Evolutionary conservation across 2,329 filamentous ascomycete genomes (phyloP).

Genomic region (Dactylellina cionopaga): DNA sequence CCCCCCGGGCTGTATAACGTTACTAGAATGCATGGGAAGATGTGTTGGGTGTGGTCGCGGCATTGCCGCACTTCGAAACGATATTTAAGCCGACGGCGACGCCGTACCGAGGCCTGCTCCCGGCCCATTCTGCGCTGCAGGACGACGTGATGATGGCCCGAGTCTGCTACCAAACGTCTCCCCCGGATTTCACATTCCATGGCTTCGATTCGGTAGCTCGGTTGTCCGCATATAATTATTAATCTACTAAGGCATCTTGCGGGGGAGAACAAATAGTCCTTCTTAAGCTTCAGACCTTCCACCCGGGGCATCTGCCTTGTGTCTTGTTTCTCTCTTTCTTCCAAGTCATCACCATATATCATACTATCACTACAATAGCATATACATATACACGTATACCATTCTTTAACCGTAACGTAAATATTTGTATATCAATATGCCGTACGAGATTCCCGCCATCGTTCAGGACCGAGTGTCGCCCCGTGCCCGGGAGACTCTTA

Average conservation of each 20-base stretch:
- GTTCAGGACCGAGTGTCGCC: conserved; percentile 56
- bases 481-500: conserved; percentile 55
- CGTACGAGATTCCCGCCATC: conserved; percentile 55
- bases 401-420: conserved; percentile 1
- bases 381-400: not conserved
- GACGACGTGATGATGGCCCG: conserved; percentile 50
- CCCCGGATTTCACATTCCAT: conserved; percentile 42
- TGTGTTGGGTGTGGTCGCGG: not conserved
- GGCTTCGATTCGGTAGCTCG: conserved; percentile 41
- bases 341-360: not conserved
- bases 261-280: conserved; percentile 1
- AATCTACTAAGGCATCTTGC: conserved; percentile 7
- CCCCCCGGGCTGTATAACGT: too few species aligned
- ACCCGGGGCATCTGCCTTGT: not conserved
- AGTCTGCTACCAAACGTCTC: not conserved
- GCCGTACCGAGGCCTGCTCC: conserved; percentile 46
- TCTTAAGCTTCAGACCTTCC: not conserved
- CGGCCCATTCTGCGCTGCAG: not conserved
- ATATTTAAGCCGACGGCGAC: conserved; percentile 53
- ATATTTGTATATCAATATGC: conserved; percentile 25
- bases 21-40: too few species aligned
- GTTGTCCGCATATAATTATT: conserved; percentile 1
- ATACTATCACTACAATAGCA: not conserved
- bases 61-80: not conserved
- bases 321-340: not conserved